Conservation (phyloP, 1,284 basidiomycete genomes). For the Cutaneotrichosporon dermatis region DNA sequence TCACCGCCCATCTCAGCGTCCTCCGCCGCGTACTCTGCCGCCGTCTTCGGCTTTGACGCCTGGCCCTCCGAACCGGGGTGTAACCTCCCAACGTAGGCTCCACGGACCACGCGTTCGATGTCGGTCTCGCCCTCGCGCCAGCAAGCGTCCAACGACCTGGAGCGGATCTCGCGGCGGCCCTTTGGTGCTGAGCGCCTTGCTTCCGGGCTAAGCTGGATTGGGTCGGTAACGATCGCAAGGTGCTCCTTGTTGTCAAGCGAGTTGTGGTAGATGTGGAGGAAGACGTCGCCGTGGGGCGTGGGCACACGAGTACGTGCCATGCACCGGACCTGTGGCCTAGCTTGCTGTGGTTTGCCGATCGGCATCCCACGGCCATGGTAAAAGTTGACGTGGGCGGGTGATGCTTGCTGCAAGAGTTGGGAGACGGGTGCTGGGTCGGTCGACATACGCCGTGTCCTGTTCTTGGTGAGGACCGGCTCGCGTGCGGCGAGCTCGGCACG, state of each 20-base stretch:
- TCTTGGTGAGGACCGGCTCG: neutral
- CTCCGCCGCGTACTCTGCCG: slow-evolving; percentile 11
- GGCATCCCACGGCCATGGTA: slow-evolving; percentile 15
- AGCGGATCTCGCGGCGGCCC: slow-evolving; percentile 61
- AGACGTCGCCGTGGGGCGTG: slow-evolving; percentile 89
- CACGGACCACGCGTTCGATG: slow-evolving; percentile 87
- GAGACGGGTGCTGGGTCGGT: slow-evolving; percentile 42
- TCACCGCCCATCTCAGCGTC: slow-evolving; percentile 9
- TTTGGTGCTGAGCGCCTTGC: slow-evolving; percentile 45
- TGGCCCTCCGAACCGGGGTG: slow-evolving; percentile 31
- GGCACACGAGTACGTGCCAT: slow-evolving; percentile 96
- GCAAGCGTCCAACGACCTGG: slow-evolving; percentile 71
- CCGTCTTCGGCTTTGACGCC: slow-evolving; percentile 23
- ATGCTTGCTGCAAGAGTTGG: slow-evolving; percentile 36
- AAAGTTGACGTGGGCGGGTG: slow-evolving; percentile 22
- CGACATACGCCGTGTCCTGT: slow-evolving; percentile 39
- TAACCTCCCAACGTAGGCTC: slow-evolving; percentile 86
- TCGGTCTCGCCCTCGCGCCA: slow-evolving; percentile 87
- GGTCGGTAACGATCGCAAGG: slow-evolving; percentile 92
- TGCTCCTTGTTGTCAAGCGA: slow-evolving; percentile 92
- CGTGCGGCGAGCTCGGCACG: neutral
- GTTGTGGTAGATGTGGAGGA: slow-evolving; percentile 79
- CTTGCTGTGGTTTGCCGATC: slow-evolving; percentile 6
- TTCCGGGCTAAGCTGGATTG: slow-evolving; percentile 61
- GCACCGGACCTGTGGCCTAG: slow-evolving; percentile 54